Evolutionary conservation across 2,329 filamentous ascomycete species (phyloP).

Genomic region (Orbilia blumenaviensis): DNA sequence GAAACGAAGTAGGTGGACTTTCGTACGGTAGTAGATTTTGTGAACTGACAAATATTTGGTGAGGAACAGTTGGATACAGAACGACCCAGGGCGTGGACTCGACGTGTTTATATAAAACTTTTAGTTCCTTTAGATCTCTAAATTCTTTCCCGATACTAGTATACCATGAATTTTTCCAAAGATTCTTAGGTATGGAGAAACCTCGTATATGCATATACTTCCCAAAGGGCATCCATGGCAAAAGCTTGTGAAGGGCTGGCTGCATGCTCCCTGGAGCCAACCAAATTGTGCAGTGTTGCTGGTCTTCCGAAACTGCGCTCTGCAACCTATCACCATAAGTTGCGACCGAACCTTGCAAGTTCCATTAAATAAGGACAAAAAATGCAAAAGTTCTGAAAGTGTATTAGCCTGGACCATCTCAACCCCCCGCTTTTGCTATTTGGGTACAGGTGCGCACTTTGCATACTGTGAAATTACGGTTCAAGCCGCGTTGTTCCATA

Average conservation of each 20-base stretch:
- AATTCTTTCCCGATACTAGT: no score
- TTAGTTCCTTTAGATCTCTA: no score
- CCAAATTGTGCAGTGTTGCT: neutral
- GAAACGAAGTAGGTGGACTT: neutral
- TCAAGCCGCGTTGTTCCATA: constrained; percentile 7
- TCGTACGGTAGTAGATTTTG: neutral
- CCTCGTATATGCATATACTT: neutral
- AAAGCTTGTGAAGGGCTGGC: constrained; percentile 8
- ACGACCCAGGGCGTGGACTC: neutral
- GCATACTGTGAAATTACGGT: neutral
- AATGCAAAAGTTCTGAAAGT: neutral
- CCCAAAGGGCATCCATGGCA: neutral
- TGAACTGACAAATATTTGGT: neutral
- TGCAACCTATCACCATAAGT: neutral
- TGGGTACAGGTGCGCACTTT: neutral
- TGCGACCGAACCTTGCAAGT: neutral
- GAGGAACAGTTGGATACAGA: neutral
- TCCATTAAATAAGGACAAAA: neutral
- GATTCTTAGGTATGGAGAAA: neutral
- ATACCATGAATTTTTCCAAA: neutral
- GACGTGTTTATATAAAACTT: neutral
- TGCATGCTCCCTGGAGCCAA: neutral
- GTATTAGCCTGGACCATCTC: neutral
- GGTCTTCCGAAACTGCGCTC: constrained; percentile 1
- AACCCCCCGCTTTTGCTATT: constrained; percentile 1